A percentile compares a stretch with the other conserved stretches of the same genome.
Conservation (phyloP, 2,329 filamentous ascomycete species). For the Cladosporium sp. region DNA sequence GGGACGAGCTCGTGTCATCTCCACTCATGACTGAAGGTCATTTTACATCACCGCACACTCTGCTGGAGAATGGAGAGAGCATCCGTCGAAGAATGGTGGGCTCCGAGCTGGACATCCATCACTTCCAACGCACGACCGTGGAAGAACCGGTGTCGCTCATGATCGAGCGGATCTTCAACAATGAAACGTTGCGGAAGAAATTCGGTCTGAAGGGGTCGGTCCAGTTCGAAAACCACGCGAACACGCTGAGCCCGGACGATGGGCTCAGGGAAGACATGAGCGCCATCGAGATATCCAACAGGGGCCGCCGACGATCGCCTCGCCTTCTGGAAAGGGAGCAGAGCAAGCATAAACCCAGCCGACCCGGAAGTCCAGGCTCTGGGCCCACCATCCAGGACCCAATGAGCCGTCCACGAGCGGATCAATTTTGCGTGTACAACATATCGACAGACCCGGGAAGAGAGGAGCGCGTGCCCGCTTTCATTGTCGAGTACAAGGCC, state of each 20-base stretch:
- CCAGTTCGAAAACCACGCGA: conserved; percentile 3
- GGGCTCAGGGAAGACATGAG: not conserved
- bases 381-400: too few species aligned
- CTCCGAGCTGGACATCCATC: conserved; percentile 1
- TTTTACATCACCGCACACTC: not conserved
- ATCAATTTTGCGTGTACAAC: conserved; percentile 5
- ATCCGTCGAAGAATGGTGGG: conserved; percentile 1
- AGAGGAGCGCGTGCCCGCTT: not conserved
- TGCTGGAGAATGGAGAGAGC: not conserved
- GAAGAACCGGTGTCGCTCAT: not conserved
- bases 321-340: not conserved
- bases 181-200: not conserved
- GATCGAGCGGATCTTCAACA: not conserved
- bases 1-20: not conserved
- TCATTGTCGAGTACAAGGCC: conserved; percentile 3
- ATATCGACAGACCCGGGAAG: not conserved
- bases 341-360: not conserved
- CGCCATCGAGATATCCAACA: not conserved
- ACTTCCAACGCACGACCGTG: conserved; percentile 1
- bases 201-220: conserved; percentile 1
- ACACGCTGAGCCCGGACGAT: not conserved
- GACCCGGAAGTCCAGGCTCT: not conserved
- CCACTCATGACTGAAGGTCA: not conserved
- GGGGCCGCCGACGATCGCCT: not conserved
- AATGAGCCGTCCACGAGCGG: conserved; percentile 1